Base-by-base conservation (phyloP, 345 rosid species). In the Corchorus capsularis region DNA sequence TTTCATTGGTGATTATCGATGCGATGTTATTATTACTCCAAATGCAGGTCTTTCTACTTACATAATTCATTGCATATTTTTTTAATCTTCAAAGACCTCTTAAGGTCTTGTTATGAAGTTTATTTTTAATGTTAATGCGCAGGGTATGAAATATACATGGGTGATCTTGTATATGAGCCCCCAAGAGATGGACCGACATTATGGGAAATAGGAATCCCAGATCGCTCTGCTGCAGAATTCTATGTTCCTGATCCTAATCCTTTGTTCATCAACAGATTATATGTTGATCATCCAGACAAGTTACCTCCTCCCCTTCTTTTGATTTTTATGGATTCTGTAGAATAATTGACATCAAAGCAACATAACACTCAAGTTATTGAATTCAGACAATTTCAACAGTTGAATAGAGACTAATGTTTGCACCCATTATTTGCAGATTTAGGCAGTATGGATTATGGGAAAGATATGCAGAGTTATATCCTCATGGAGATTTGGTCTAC, bases 361-460 rank as follows among this genome's bases (percentile, higher is more conserved):
- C 65, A 61, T 0, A 6, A 34, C 6, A 27, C 11, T 32, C n/a
- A 32, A 32, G n/a, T n/a, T 39, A 39, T 27, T 27, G 27, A 27
- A 27, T 0, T 27, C 27, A 27, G 27, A 27, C 27, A 27, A 27
- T 27, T 27, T 27, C 27, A 27, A 27, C 27, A 27, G 27, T 27
- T 27, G 27, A 27, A 27, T 27, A 27, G 27, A 27, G 27, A 27
- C 43, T 39, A 39, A 39, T 39, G 1, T 39, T 39, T 39, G 4
- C 43, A 39, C 43, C 43, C 43, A 69, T 76, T 62, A 65, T 75
- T 69, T 37, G 34, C 87, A 90, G 90, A 82, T 95, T 73, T 81
- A 80, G 99, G 81, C 99, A 92, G 54, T 93, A 96, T 17, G 99
- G 99, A n/a, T 68, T 96, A 52, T 96, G 99, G 99, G 97, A 93